phyloP scores from a whole-genome alignment of 257 asterid genomes.

The Lycium barbarum region DNA sequence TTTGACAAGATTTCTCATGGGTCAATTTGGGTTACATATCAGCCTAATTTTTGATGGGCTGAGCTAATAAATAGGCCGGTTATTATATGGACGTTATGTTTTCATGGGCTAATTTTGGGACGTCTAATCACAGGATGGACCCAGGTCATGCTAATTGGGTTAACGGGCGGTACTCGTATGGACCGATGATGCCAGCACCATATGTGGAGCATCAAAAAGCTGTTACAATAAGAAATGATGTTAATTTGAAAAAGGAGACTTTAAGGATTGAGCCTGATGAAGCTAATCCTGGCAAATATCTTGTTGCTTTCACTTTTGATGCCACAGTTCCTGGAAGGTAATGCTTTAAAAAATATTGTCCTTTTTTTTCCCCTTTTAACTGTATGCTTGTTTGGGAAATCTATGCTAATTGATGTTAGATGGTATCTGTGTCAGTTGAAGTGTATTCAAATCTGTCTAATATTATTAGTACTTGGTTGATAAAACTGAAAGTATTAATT shows the following conservation, averaged over 20 bases:
- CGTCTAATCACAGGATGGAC: constrained; percentile 39
- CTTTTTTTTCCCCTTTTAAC: not conserved
- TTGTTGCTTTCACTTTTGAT: constrained; percentile 88
- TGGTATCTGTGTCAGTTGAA: not conserved
- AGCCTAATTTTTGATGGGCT: no score
- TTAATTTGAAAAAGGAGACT: constrained; percentile 94
- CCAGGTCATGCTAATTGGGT: constrained; percentile 76
- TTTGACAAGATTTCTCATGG: no score
- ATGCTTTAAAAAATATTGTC: not conserved
- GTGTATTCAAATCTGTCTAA: not conserved
- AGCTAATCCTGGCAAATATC: constrained; percentile 77
- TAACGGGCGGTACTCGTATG: constrained; percentile 72
- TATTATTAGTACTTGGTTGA: no score
- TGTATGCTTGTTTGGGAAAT: constrained; percentile 24
- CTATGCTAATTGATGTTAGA: not conserved
- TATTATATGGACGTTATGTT: no score
- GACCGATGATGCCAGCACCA: constrained; percentile 73
- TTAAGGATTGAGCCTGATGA: constrained; percentile 84
- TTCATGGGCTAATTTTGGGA: no score
- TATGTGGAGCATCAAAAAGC: constrained; percentile 99
- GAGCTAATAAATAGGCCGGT: no score
- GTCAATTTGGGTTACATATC: no score
- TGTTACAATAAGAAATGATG: constrained; percentile 91
- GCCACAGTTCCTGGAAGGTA: constrained; percentile 96
- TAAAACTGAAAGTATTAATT: no score